A percentile compares a stretch with the other conserved stretches of the same genome.
phyloP scores from a whole-genome alignment of 768 basidiomycete genomes.

The Suillus bovinus region DNA sequence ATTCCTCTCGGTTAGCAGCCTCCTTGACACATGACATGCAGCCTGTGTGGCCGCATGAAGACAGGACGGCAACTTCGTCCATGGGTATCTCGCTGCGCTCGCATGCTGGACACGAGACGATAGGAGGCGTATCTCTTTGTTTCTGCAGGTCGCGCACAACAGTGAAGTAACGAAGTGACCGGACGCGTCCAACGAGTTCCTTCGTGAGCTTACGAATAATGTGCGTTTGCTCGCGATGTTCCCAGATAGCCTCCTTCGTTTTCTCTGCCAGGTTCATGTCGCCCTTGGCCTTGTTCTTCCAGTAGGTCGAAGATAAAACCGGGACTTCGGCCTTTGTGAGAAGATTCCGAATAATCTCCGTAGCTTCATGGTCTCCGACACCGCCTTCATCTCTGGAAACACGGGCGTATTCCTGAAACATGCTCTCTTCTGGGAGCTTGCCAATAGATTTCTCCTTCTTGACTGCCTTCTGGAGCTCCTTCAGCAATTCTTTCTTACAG shows the following conservation, averaged over 20 bases:
- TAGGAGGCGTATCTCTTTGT: conserved; percentile 59
- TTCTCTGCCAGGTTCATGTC: conserved; percentile 58
- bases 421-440: conserved; percentile 63
- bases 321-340: conserved; percentile 61
- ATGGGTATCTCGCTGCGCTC: conserved; percentile 54
- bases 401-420: conserved; percentile 78
- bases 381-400: conserved; percentile 64
- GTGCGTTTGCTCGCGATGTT: conserved; percentile 85
- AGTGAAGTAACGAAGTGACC: conserved; percentile 90
- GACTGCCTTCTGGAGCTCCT: conserved; percentile 64
- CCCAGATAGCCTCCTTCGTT: conserved; percentile 68
- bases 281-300: conserved; percentile 47
- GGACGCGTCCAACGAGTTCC: conserved; percentile 86
- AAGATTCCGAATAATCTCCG: conserved; percentile 55
- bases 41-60: conserved; percentile 91
- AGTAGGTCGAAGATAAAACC: conserved; percentile 27
- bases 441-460: conserved; percentile 70
- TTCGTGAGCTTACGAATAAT: conserved; percentile 81
- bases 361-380: conserved; percentile 79
- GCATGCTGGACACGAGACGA: conserved; percentile 65
- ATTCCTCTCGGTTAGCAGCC: conserved; percentile 78
- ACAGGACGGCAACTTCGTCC: conserved; percentile 78
- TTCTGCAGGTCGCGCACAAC: conserved; percentile 88
- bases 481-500: conserved; percentile 72
- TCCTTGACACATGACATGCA: conserved; percentile 72